phyloP scores from a whole-genome alignment of 805 yeast genomes.

The Wickerhamiella nectarea region DNA sequence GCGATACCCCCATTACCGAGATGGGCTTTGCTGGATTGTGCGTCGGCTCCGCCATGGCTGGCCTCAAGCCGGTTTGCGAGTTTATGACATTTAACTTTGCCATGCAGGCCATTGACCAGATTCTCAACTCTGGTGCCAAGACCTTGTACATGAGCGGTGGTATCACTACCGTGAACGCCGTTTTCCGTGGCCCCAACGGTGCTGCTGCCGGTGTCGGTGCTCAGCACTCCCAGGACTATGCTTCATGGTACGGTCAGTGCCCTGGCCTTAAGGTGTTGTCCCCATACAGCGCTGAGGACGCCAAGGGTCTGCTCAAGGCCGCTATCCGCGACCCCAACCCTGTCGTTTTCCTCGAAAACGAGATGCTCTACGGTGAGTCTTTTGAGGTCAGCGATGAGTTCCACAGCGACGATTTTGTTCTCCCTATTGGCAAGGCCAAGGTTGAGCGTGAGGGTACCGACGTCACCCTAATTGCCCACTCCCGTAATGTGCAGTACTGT shows the following conservation, averaged over 20 bases:
- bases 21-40: conserved; percentile 96
- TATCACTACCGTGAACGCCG: conserved; percentile 89
- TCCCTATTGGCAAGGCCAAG: conserved; percentile 94
- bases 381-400: conserved; percentile 86
- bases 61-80: conserved; percentile 92
- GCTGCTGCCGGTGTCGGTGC: conserved; percentile 99
- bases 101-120: conserved; percentile 98
- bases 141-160: conserved; percentile 99
- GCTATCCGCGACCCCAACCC: conserved; percentile 99
- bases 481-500: conserved; percentile 79
- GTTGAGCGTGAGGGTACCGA: conserved; percentile 88
- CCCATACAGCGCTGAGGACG: conserved; percentile 92
- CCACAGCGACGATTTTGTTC: conserved; percentile 69
- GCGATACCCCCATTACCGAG: conserved; percentile 97
- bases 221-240: conserved; percentile 95
- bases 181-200: conserved; percentile 99
- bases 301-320: conserved; percentile 89
- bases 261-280: conserved; percentile 96
- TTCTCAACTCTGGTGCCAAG: conserved; percentile 96
- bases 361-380: conserved; percentile 81
- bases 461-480: conserved; percentile 76
- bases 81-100: conserved; percentile 99
- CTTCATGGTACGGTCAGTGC: conserved; percentile 96
- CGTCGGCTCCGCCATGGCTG: conserved; percentile 93
- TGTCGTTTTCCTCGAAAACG: conserved; percentile 90